These are phyloP conservation scores for Acacia crassicarpa DNA, from an alignment of 306 rosid genomes.

Conservation along the genomic window DNA sequence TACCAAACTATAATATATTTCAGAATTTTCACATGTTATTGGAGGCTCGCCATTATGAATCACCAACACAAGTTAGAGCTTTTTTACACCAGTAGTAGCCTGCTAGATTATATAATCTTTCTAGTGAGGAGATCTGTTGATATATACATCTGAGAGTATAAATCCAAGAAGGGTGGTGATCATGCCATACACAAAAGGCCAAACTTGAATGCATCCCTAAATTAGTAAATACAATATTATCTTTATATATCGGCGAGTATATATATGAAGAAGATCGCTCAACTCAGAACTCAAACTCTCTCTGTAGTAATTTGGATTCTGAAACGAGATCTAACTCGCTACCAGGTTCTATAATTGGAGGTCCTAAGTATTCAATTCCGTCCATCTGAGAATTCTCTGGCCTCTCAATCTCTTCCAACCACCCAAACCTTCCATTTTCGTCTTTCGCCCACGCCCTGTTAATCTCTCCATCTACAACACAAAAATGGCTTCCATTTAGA, in stretches of 20 bases:
- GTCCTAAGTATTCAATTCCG: conserved; percentile 62
- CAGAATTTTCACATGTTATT: not conserved
- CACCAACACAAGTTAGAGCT: not conserved
- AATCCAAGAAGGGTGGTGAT: not conserved
- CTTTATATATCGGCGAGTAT: not conserved
- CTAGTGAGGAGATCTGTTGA: not conserved
- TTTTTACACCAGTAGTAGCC: not conserved
- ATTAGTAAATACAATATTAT: not conserved
- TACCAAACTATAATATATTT: not conserved
- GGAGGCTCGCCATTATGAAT: not conserved
- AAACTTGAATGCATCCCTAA: not conserved
- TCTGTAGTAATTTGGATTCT: not conserved
- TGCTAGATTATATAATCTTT: not conserved
- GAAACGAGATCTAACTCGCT: conserved; percentile 15
- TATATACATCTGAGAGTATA: conserved; percentile 11
- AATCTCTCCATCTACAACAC: conserved; percentile 38
- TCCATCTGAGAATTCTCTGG: conserved; percentile 58
- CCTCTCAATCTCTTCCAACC: conserved; percentile 75
- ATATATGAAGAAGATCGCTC: not conserved
- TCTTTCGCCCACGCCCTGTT: conserved; percentile 13
- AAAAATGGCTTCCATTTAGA: not conserved
- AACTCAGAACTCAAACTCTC: not conserved
- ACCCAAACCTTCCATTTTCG: conserved; percentile 37
- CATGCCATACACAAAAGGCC: not conserved
- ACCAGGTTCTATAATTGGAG: conserved; percentile 39